A percentile compares a stretch with the other conserved stretches of the same genome.
Evolutionary conservation across 495 filamentous ascomycete genomes (phyloP).

Genomic region (Penicillium diatomitis): DNA sequence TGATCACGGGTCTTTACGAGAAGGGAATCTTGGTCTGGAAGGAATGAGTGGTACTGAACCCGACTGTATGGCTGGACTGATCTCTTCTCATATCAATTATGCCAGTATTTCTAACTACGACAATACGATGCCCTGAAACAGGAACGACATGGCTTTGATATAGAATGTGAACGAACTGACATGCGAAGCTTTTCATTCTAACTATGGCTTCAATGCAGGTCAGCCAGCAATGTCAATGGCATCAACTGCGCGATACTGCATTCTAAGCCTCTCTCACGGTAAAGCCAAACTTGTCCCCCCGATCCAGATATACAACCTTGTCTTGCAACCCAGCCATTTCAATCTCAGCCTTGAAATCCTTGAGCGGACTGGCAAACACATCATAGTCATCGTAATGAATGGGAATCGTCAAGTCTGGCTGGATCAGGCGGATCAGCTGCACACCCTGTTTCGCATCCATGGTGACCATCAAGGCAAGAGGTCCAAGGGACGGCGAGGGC

Average conservation of each 20-base stretch:
- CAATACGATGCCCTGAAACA: too few relatives aligned
- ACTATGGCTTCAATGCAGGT: background rate
- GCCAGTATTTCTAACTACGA: too few relatives aligned
- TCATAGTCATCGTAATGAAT: conserved; percentile 64
- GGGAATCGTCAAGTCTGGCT: conserved; percentile 57
- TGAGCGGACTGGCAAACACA: conserved; percentile 49
- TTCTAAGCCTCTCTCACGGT: background rate
- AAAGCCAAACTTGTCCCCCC: conserved; percentile 51
- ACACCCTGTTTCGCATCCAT: conserved; percentile 62
- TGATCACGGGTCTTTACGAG: background rate
- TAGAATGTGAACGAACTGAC: too few relatives aligned
- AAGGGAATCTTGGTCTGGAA: background rate
- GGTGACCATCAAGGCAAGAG: conserved; percentile 53
- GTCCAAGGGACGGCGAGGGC: conserved; percentile 43
- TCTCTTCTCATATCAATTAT: too few relatives aligned
- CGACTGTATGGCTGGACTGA: background rate
- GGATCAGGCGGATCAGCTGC: conserved; percentile 47
- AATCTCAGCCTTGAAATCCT: conserved; percentile 51
- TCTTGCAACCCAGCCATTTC: conserved; percentile 40
- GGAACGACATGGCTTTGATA: too few relatives aligned
- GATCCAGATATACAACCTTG: conserved; percentile 54
- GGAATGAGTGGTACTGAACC: background rate
- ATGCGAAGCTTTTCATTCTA: too few relatives aligned
- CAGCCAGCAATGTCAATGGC: too few relatives aligned
- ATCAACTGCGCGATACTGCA: too few relatives aligned